These are phyloP conservation scores for Hypoxylon sp. DNA, from an alignment of 2,329 filamentous ascomycete species.

Conservation along the genomic window DNA sequence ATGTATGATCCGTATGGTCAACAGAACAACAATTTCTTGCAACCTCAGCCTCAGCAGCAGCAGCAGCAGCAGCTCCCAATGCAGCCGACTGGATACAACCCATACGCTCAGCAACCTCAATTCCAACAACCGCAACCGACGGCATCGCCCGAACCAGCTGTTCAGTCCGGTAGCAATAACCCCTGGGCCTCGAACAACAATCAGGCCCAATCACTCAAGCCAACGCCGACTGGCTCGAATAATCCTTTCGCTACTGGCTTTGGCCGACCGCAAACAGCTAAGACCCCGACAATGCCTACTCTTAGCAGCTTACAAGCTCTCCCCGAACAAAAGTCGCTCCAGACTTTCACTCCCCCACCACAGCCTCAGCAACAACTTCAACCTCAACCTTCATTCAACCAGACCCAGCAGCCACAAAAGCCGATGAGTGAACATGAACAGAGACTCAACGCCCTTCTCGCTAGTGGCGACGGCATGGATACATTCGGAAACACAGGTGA, in stretches of 20 bases:
- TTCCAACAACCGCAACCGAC: conserved; percentile 54
- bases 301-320: conserved; percentile 69
- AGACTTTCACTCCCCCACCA: conserved; percentile 53
- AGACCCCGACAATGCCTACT: conserved; percentile 69
- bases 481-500: conserved; percentile 98
- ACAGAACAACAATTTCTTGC: conserved; percentile 48
- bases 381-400: conserved; percentile 56
- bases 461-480: conserved; percentile 90
- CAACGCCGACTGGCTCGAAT: conserved; percentile 93
- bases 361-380: conserved; percentile 29
- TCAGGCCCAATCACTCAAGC: conserved; percentile 71
- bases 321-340: conserved; percentile 84
- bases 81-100: conserved; percentile 64
- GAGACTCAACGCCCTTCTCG: conserved; percentile 85
- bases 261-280: conserved; percentile 66
- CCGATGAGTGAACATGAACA: conserved; percentile 71
- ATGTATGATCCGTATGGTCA: conserved; percentile 75
- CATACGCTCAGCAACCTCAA: conserved; percentile 61
- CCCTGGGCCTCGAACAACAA: conserved; percentile 80
- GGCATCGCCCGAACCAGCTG: conserved; percentile 64
- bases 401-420: conserved; percentile 59
- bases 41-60: conserved; percentile 7
- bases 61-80: conserved; percentile 53
- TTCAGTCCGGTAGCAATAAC: conserved; percentile 88
- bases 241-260: conserved; percentile 91